Conservation (phyloP, 2,329 filamentous ascomycete species). For the Pezicula neosporulosa region DNA sequence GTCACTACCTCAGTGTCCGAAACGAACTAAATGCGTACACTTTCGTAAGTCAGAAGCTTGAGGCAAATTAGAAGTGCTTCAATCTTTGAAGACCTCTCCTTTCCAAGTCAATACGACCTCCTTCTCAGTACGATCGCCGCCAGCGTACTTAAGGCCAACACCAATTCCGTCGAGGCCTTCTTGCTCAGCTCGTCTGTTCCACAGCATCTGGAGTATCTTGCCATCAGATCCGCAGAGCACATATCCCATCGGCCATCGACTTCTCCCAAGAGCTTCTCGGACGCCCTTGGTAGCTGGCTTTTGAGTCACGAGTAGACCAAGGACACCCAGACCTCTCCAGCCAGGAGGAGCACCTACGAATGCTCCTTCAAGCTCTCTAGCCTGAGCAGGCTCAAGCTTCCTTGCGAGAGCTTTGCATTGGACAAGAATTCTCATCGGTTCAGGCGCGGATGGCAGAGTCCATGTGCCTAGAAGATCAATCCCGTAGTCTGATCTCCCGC, state of each 20-base stretch:
- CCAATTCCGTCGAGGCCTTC: conserved; percentile 59
- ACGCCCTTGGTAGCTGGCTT: conserved; percentile 75
- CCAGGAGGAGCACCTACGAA: conserved; percentile 70
- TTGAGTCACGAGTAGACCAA: conserved; percentile 70
- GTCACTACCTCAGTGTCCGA: too few species aligned
- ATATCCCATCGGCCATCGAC: conserved; percentile 69
- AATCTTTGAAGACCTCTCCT: conserved; percentile 32
- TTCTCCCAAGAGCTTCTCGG: conserved; percentile 65
- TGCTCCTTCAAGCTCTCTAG: conserved; percentile 78
- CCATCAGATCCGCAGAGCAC: conserved; percentile 59
- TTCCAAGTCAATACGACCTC: conserved; percentile 49
- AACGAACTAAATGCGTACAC: not conserved
- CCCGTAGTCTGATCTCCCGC: conserved; percentile 64
- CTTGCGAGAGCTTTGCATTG: conserved; percentile 68
- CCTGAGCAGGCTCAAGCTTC: conserved; percentile 50
- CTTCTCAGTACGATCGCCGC: conserved; percentile 25
- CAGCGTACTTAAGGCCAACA: conserved; percentile 42
- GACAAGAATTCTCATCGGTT: conserved; percentile 43
- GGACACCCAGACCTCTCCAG: conserved; percentile 62
- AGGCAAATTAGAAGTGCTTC: not conserved
- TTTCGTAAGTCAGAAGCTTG: conserved; percentile 5
- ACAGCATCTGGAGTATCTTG: conserved; percentile 62
- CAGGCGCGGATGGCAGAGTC: conserved; percentile 46
- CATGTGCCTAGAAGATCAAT: conserved; percentile 74
- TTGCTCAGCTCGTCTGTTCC: conserved; percentile 64